Conservation (phyloP, 78 protist genomes). For the Dictyostelium brefeldianum region DNA sequence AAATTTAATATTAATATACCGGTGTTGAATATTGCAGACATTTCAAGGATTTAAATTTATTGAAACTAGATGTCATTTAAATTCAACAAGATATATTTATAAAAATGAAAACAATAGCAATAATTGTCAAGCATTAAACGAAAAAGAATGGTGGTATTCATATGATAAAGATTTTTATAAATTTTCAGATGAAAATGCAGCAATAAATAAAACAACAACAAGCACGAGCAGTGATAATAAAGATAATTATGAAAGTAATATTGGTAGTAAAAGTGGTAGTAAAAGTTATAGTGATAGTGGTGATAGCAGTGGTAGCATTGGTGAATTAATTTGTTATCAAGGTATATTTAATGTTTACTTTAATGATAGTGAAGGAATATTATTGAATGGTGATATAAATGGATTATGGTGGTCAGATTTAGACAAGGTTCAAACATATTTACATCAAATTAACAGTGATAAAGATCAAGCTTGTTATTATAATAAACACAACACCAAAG, state of each 20-base stretch:
- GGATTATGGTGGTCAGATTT: background rate
- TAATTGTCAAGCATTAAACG: slow-evolving; percentile 6
- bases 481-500: slow-evolving; percentile 9
- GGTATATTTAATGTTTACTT: slow-evolving; percentile 11
- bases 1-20: too few species aligned
- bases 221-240: background rate
- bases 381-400: background rate
- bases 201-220: too few species aligned
- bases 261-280: background rate
- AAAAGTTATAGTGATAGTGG: background rate
- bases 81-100: background rate
- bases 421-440: background rate
- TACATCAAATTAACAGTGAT: background rate
- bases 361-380: background rate
- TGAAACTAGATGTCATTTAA: slow-evolving; percentile 4
- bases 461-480: background rate
- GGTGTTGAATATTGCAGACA: too few species aligned
- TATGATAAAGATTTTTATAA: slow-evolving; percentile 12
- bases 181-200: background rate
- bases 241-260: background rate
- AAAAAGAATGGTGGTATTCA: background rate
- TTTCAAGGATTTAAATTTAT: slow-evolving; percentile 16
- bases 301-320: background rate
- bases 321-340: background rate
- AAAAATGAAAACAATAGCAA: background rate